Base-by-base conservation (phyloP, 805 yeast species). In the Nakazawaea siamensis region DNA sequence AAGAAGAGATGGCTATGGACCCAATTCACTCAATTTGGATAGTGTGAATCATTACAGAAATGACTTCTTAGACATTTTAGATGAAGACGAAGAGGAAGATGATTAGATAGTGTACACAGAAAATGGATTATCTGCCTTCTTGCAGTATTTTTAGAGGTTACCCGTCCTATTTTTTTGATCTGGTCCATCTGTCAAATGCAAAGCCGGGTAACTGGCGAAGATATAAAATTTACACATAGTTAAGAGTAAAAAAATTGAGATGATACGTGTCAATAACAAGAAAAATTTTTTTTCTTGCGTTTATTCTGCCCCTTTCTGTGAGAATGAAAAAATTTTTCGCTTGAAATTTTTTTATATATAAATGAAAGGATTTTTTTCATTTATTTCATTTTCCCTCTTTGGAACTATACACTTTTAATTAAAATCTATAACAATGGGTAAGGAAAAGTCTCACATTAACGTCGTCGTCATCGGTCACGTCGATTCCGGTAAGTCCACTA, bases 381-480 rank as follows among this genome's bases (percentile, higher is more conserved):
- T 16, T 32, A n/a, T 14, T 27, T n/a, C n/a, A n/a, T n/a, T n/a
- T n/a, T n/a, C n/a, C n/a, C n/a, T n/a, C n/a, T n/a, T n/a, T n/a
- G n/a, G n/a, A n/a, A n/a, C n/a, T 6, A 17, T 21, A 10, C 17
- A 15, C 13, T 21, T 19, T 34, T 8, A 8, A 23, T 34, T 28
- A 28, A 16, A 17, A 28, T 10, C 4, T 28, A 28, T 11, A 15
- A 27, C 5, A 55, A 48, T 57, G 94, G 95, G 95, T 80, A 86
- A 86, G 72, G 95, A 79, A 63, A 88, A 90, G 83, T 62, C 76
- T 72, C 97, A 90, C 84, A 84, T 90, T 77, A 90, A 90, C 95
- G 94, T 90, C 74, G 98, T 92, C 70, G 97, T 92, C 67, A 90
- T 90, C 71, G 98, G 97, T 73, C 97, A 90, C 95, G 97, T 90